Evolutionary conservation across 768 basidiomycete genomes (phyloP).

Genomic region (Mycena latifolia): DNA sequence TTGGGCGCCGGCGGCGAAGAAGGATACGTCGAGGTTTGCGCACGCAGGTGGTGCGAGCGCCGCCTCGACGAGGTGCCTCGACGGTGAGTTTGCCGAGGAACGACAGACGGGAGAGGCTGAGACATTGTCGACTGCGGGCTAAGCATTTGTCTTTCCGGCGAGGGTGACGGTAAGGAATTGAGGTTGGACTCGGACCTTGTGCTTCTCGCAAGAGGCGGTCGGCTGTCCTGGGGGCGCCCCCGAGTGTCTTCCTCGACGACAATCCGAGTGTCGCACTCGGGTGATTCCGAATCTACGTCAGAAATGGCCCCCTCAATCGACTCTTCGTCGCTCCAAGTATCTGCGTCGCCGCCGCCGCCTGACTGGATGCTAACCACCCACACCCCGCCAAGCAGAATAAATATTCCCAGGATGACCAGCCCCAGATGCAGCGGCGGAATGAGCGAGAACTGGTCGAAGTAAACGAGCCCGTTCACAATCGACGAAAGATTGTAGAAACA

Average conservation of each 20-base stretch:
- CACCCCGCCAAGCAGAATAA: conserved; percentile 85
- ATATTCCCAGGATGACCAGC: conserved; percentile 83
- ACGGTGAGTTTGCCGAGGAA: conserved; percentile 1
- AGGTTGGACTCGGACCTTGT: conserved; percentile 30
- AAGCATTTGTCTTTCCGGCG: conserved; percentile 9
- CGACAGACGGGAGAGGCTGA: conserved; percentile 22
- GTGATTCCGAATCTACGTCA: conserved; percentile 41
- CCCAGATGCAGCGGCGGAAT: conserved; percentile 78
- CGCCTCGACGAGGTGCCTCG: conserved; percentile 20
- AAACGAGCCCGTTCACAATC: conserved; percentile 90
- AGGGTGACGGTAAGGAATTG: conserved; percentile 3
- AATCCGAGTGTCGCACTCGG: background rate
- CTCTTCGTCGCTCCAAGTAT: conserved; percentile 61
- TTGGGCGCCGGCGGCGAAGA: conserved; percentile 49
- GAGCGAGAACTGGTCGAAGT: conserved; percentile 86
- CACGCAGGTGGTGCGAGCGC: conserved; percentile 38
- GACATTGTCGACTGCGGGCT: conserved; percentile 28
- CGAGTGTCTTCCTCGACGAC: background rate
- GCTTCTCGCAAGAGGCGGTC: conserved; percentile 20
- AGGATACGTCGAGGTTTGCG: conserved; percentile 37
- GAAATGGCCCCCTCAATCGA: conserved; percentile 47
- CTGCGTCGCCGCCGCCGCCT: conserved; percentile 61
- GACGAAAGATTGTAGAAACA: conserved; percentile 96
- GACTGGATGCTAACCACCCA: conserved; percentile 90
- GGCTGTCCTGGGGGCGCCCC: conserved; percentile 9